Base-by-base conservation (phyloP, 2,329 filamentous ascomycete genomes). In the Orbilia javanica region DNA sequence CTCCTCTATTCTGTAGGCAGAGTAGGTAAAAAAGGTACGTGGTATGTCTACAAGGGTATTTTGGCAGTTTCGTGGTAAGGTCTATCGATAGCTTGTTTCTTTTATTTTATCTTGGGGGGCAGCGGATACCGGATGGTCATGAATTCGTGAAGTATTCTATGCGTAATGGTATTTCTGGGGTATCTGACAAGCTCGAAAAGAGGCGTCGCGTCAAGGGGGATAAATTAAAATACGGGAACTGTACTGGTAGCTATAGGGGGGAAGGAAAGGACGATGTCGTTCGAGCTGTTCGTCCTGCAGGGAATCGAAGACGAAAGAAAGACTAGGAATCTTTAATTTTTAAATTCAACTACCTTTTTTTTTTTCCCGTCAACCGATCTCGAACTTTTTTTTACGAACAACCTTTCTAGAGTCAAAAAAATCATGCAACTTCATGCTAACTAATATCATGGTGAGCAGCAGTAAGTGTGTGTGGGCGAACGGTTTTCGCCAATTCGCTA, bases 401-500 rank as follows among this genome's bases (percentile, higher is more conserved):
- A 34, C 36, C 7, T 25, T 25, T 36, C 15, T 27, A 42, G 11
- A 42, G 10, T 60, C 34, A 60, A 60, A 34, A 5, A 36, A 60
- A 39, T 60, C 34, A 60, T 60, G 55, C 34, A 60, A 60, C 55
- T 42, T 60, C 34, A 60, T 42, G n/a, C 53, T 5, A 39, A 42
- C 18, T 20, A 7, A 25, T 60, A 60, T 60, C 31, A 60, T 60
- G 34, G 55, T 31, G 18, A 50, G 25, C 20, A 18, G 48, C 20
- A n/a, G 42, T 34, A 10, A 13, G 46, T 62, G 69, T 48, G 53
- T 52, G 67, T 70, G 67, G 60, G 60, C 50, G 27, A 78, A 71
- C 74, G 42, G 50, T 67, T 78, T 78, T 72, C 67, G 74, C 74
- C 67, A 78, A 78, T 78, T 76, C 64, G 72, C 64, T 42, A 31